phyloP scores from a whole-genome alignment of 192 early-diverging fungal genomes.

The Entomortierella beljakovae region DNA sequence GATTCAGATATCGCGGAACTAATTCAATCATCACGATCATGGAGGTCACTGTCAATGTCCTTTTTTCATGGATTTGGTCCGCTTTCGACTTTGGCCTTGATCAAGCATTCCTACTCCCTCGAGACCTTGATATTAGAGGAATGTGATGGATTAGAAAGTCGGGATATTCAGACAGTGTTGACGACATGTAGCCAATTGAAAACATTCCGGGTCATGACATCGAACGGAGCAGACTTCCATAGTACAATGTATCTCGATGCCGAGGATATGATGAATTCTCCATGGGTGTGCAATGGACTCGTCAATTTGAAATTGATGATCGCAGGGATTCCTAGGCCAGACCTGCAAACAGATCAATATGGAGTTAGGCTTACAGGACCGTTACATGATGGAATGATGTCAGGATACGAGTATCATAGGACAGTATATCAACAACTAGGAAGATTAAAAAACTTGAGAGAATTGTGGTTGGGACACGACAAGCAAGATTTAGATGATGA shows the following conservation, averaged over 20 bases:
- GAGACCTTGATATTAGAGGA: slow-evolving; percentile 30
- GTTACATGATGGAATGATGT: slow-evolving; percentile 26
- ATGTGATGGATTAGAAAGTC: slow-evolving; percentile 37
- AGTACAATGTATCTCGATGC: slow-evolving; percentile 49
- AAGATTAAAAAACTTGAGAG: slow-evolving; percentile 6
- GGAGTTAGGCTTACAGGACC: slow-evolving; percentile 18
- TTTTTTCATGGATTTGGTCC: slow-evolving; percentile 46
- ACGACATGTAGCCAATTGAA: slow-evolving; percentile 24
- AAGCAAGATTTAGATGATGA: slow-evolving; percentile 49
- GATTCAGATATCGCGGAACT: slow-evolving; percentile 24
- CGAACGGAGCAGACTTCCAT: slow-evolving; percentile 24
- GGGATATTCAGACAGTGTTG: slow-evolving; percentile 31
- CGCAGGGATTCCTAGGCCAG: slow-evolving; percentile 38
- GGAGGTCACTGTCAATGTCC: slow-evolving; percentile 18
- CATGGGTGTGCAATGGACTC: slow-evolving; percentile 26
- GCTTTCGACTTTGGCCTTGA: slow-evolving; percentile 19
- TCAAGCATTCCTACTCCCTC: slow-evolving; percentile 19
- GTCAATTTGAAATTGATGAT: slow-evolving; percentile 34
- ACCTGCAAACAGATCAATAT: slow-evolving; percentile 30
- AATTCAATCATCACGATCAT: slow-evolving; percentile 14
- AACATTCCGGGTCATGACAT: slow-evolving; percentile 31
- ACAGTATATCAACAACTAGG: slow-evolving; percentile 30
- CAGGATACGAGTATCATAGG: slow-evolving; percentile 17
- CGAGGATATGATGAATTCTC: slow-evolving; percentile 32
- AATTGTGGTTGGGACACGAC: slow-evolving; percentile 44